A percentile compares a stretch with the other conserved stretches of the same genome.
phyloP scores from a whole-genome alignment of 176 grass and related monocot species.

The Paspalum vaginatum region DNA sequence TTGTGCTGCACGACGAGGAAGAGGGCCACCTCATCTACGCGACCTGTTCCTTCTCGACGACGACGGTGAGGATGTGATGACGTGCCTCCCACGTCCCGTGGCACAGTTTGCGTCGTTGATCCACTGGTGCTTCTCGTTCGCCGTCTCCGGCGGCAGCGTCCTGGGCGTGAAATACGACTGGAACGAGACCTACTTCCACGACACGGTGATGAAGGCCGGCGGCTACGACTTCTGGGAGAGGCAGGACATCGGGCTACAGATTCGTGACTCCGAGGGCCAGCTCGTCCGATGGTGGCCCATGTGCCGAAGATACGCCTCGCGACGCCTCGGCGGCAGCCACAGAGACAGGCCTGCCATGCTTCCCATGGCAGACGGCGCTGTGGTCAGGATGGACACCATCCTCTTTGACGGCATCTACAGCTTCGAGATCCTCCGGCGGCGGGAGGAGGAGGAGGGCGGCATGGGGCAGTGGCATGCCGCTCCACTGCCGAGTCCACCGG shows the following conservation, averaged over 20 bases:
- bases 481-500: neutral
- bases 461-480: neutral
- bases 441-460: no score
- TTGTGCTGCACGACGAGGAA: conserved; percentile 1
- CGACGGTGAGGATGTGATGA: neutral
- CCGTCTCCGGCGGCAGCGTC: conserved; percentile 7
- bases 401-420: conserved; percentile 2
- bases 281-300: neutral
- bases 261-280: neutral
- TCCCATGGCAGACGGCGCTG: neutral
- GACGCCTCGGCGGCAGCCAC: neutral
- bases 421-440: neutral
- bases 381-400: conserved; percentile 4
- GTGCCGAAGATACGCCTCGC: neutral
- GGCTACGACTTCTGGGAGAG: conserved; percentile 6
- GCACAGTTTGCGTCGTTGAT: neutral
- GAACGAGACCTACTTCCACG: neutral
- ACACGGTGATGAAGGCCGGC: conserved; percentile 4
- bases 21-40: conserved; percentile 13
- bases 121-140: neutral
- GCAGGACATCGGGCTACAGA: neutral
- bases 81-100: neutral
- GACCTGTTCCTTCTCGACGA: neutral
- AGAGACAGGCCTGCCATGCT: neutral
- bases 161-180: neutral